Base-by-base conservation (phyloP, 2,329 filamentous ascomycete genomes). In the Pseudogymnoascus sp. region DNA sequence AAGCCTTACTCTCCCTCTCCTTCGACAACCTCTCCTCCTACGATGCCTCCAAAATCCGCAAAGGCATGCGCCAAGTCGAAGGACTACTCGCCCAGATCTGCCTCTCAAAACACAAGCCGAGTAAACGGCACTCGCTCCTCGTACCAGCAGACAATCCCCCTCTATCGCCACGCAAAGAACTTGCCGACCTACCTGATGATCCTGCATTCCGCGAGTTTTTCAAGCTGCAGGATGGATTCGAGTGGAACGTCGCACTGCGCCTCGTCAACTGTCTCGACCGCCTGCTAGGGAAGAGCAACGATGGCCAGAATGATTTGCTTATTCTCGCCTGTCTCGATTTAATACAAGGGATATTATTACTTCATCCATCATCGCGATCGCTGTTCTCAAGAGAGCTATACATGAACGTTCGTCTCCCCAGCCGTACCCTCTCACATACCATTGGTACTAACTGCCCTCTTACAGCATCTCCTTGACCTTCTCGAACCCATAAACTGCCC, bases 21-120 rank as follows among this genome's bases (percentile, higher is more conserved):
- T 97, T 97, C 77, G 93, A 97, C 80, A 96, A 96, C 77, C 88
- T 97, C 68, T 96, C 93, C 65, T 97, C 93, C 59, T 93, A 93
- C 75, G 92, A 97, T 71, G 87, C 87, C 64, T 82, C 83, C 74
- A 96, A 96, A 79, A 90, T 97, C 73, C 88, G 91, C 70, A 97
- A 97, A 79, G 95, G 93, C 61, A 79, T 97, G 68, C 89, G 91
- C 69, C 93, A 97, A 78, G 91, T 97, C 67, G 93, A 97, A 78
- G 92, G 92, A 33, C 83, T 97, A 53, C 84, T 97, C 61, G 93
- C 93, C 21, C 93, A 96, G 76, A 96, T 97, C 77, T 97, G 93
- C 77, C 86, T 97, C 42, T 71, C 73, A 29, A 67, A 76, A 13
- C 63, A 66, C 13, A 65, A 64, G 1, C 61, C 66, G 38, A 68